Evolutionary conservation across 345 rosid species (phyloP).

Genomic region (Stellera chamaejasme): DNA sequence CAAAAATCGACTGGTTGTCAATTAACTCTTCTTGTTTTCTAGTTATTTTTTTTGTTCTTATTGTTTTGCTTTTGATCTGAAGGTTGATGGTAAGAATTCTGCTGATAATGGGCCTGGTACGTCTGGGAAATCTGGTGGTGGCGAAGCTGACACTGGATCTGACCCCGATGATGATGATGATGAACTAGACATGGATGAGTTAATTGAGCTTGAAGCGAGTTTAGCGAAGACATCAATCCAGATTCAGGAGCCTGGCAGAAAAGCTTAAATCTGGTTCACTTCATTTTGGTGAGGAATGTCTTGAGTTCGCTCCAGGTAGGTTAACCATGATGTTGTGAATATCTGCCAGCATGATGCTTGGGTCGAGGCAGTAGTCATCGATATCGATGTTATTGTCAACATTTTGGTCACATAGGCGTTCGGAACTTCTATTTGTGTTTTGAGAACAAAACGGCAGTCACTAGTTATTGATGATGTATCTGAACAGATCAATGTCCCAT

Average conservation of each 20-base stretch:
- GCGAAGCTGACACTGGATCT: constrained; percentile 5
- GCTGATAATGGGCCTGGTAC: constrained; percentile 9
- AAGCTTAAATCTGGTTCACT: not conserved
- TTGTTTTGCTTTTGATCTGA: constrained; percentile 1
- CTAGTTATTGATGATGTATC: no score
- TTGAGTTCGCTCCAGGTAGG: no score
- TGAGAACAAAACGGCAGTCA: no score
- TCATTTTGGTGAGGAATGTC: no score
- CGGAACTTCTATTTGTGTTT: no score
- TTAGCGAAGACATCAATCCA: constrained; percentile 21
- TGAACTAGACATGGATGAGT: constrained; percentile 20
- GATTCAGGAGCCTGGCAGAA: constrained; percentile 8
- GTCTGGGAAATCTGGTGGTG: constrained; percentile 7
- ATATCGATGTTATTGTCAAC: no score
- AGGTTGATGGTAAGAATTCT: constrained; percentile 4
- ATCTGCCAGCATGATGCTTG: no score
- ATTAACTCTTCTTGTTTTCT: not conserved
- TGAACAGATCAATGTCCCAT: no score
- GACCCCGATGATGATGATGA: constrained; percentile 7
- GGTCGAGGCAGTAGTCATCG: no score
- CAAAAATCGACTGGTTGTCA: not conserved
- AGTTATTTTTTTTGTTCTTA: no score
- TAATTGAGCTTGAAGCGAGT: constrained; percentile 26
- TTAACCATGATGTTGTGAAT: no score
- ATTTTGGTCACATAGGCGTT: no score